phyloP scores from a whole-genome alignment of 768 basidiomycete genomes.

The Daedalea quercina region DNA sequence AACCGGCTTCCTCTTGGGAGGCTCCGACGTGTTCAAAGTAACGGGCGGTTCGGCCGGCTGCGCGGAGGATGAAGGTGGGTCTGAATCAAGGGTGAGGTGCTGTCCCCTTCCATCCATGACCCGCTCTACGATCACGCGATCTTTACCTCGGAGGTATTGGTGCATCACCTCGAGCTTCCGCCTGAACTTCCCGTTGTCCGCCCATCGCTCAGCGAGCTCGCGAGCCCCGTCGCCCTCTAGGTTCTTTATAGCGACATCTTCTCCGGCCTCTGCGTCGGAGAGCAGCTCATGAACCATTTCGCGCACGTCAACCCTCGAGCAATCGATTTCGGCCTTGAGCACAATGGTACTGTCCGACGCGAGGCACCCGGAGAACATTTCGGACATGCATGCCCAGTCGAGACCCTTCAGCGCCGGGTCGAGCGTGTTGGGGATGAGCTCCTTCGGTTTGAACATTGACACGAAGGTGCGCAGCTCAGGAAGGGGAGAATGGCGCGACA shows the following conservation, averaged over 20 bases:
- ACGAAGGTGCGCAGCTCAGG: slow-evolving; percentile 83
- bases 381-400: slow-evolving; percentile 70
- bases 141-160: slow-evolving; percentile 33
- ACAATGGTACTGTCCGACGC: slow-evolving; percentile 12
- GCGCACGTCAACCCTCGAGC: not conserved
- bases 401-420: slow-evolving; percentile 42
- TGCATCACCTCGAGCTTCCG: slow-evolving; percentile 39
- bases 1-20: not conserved
- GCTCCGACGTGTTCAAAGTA: not conserved
- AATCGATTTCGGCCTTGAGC: not conserved
- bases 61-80: not conserved
- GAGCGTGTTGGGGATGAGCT: slow-evolving; percentile 77
- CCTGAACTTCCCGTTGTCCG: slow-evolving; percentile 37
- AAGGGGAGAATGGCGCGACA: slow-evolving; percentile 82
- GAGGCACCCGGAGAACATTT: slow-evolving; percentile 61
- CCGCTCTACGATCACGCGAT: slow-evolving; percentile 30
- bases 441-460: slow-evolving; percentile 68
- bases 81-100: not conserved
- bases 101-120: slow-evolving; percentile 12
- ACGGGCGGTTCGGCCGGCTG: not conserved
- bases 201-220: slow-evolving; percentile 48
- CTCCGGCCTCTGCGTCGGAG: slow-evolving; percentile 20
- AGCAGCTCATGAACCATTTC: slow-evolving; percentile 7
- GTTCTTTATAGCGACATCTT: slow-evolving; percentile 56
- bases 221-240: slow-evolving; percentile 43